Evolutionary conservation across 352 stramenopile genomes (phyloP), one percentile per base, ranked within the genome.

Genomic region (Blastocystis sp.): DNA sequence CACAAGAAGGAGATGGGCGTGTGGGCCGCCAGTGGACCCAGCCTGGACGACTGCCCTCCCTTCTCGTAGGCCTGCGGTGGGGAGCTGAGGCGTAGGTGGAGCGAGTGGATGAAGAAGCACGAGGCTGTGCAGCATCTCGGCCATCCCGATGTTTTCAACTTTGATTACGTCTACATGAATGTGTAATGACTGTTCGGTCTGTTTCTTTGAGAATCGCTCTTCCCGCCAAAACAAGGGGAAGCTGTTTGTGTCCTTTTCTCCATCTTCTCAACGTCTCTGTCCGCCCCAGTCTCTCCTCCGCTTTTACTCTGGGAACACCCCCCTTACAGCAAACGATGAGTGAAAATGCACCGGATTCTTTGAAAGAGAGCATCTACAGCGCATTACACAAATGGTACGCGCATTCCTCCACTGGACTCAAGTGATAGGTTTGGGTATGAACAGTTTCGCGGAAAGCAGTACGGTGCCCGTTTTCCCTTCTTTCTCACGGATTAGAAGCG

Each of bases 11-110:
- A 89, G 2, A 89, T 92, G 48, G 89, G 91, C 56, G 92, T 92
- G 62, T 89, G 92, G 23, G 92, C 91, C 4, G 89, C 92, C 66
- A 93, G 91, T 62, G 92, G 92, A 2, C 92, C 92, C 7, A 93
- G 91, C n/a, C 79, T 90, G 67, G 89, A 90, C 19, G 87, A 91
- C 65, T 90, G 91, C 34, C 91, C 92, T 2, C 89, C 92, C 23
- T 94, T 94, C 67, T 79, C 69, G 69, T 76, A 56, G 38, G 10
- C n/a, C 3, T 48, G 38, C 21, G 38, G 11, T 19, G 0, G 38
- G 7, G n/a, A 2, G 1, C 9, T 76, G 2, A 76, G 14, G 66
- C 19, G 38, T 76, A 76, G 66, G 38, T 79, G 69, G 69, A 79
- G 69, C 38, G 90, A 92, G 77, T 94, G 92, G 92, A 93, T 89